Conservation (phyloP, 352 stramenopile species). For the Phytophthora cajani region DNA sequence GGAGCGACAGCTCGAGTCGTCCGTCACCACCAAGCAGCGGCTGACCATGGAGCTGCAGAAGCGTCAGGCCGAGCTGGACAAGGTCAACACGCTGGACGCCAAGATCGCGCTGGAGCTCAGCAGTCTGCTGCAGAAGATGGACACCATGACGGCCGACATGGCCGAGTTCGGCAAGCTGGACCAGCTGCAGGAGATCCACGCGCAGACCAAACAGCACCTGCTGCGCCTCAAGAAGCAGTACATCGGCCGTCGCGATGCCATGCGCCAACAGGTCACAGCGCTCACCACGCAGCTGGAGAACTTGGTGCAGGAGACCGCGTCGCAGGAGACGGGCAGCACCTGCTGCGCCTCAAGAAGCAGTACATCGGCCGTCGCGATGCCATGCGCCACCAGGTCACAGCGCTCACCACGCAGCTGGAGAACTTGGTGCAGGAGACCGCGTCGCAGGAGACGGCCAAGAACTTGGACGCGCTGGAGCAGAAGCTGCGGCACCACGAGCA, state of each 20-base stretch:
- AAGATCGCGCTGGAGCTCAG: constrained; percentile 88
- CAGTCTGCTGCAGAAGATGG: constrained; percentile 87
- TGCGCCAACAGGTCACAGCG: constrained; percentile 83
- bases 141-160: constrained; percentile 90
- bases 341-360: constrained; percentile 77
- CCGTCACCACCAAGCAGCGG: constrained; percentile 87
- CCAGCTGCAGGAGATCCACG: constrained; percentile 79
- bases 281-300: constrained; percentile 76
- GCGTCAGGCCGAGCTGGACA: constrained; percentile 88
- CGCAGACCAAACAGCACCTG: constrained; percentile 80
- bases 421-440: constrained; percentile 76
- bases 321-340: constrained; percentile 81
- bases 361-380: constrained; percentile 87
- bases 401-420: constrained; percentile 70
- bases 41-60: constrained; percentile 88
- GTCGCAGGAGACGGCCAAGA: constrained; percentile 83
- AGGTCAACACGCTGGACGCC: constrained; percentile 91
- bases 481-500: constrained; percentile 93
- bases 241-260: constrained; percentile 81
- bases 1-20: constrained; percentile 92
- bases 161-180: constrained; percentile 90
- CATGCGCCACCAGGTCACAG: constrained; percentile 86
- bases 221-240: constrained; percentile 84
- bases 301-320: constrained; percentile 70
- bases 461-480: constrained; percentile 85